phyloP scores from a whole-genome alignment of 495 filamentous ascomycete genomes.

The Aspergillus coremiiformis region DNA sequence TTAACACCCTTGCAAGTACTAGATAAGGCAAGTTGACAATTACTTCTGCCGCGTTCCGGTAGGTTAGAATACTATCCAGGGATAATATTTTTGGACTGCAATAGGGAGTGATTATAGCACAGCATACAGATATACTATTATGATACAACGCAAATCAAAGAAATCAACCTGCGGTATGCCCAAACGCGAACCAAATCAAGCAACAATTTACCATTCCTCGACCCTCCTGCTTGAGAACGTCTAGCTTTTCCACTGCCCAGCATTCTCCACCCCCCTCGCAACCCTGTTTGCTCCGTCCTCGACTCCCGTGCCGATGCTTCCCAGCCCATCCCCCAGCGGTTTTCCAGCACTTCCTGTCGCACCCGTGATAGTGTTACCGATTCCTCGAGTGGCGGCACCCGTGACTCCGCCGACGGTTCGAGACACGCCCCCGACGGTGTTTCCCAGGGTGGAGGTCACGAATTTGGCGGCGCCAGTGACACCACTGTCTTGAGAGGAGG shows the following conservation, averaged over 20 bases:
- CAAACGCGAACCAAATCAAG: no score
- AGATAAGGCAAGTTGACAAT: no score
- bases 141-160: no score
- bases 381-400: conserved; percentile 56
- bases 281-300: conserved; percentile 51
- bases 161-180: no score
- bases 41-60: no score
- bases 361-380: conserved; percentile 56
- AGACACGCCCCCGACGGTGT: conserved; percentile 54
- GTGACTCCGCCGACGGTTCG: conserved; percentile 64
- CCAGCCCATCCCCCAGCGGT: conserved; percentile 59
- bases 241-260: conserved; percentile 55
- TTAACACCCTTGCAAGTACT: no score
- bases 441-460: conserved; percentile 48
- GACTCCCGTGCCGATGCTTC: conserved; percentile 51
- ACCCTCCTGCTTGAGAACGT: no score
- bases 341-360: conserved; percentile 56
- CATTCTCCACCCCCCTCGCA: conserved; percentile 58
- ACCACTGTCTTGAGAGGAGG: conserved; percentile 27
- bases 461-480: conserved; percentile 38
- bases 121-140: no score
- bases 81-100: no score
- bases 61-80: no score
- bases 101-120: no score
- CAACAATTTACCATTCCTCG: no score